Conservation (phyloP, 495 filamentous ascomycete genomes). For the Lasiosphaeriaceae sp. region DNA sequence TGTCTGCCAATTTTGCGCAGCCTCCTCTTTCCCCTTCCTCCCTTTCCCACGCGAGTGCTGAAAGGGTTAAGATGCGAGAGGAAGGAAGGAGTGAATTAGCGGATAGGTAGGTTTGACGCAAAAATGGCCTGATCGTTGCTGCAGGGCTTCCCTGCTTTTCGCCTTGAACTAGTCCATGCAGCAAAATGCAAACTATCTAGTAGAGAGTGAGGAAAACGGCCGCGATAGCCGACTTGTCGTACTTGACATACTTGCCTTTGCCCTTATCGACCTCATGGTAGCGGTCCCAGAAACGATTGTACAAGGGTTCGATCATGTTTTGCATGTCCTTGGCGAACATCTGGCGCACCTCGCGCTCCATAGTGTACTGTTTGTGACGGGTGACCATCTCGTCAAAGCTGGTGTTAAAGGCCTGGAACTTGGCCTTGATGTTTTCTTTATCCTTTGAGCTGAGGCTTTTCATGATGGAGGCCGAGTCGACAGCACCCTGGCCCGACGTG, state of each 20-base stretch:
- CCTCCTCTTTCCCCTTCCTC: neutral
- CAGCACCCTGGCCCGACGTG: constrained; percentile 58
- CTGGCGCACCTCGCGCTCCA: constrained; percentile 83
- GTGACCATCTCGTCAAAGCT: constrained; percentile 83
- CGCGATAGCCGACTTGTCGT: constrained; percentile 70
- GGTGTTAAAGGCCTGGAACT: constrained; percentile 84
- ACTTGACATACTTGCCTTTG: constrained; percentile 95
- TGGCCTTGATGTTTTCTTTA: constrained; percentile 92
- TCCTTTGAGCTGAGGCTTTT: constrained; percentile 82
- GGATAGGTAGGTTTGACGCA: constrained; percentile 7
- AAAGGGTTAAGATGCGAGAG: neutral
- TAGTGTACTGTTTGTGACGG: constrained; percentile 72
- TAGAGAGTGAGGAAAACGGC: constrained; percentile 51
- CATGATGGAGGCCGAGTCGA: constrained; percentile 76
- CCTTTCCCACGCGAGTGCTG: no score
- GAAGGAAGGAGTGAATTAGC: neutral
- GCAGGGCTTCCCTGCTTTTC: neutral
- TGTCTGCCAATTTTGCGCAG: neutral
- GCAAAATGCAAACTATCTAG: constrained; percentile 8
- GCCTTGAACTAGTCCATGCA: neutral
- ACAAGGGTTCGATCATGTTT: constrained; percentile 87
- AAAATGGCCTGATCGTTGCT: constrained; percentile 11
- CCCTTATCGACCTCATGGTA: constrained; percentile 98
- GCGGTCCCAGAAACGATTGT: constrained; percentile 91
- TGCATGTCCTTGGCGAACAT: constrained; percentile 79